Evolutionary conservation across 75 land plant genomes (phyloP).

Genomic region (Sequoiadendron giganteum): DNA sequence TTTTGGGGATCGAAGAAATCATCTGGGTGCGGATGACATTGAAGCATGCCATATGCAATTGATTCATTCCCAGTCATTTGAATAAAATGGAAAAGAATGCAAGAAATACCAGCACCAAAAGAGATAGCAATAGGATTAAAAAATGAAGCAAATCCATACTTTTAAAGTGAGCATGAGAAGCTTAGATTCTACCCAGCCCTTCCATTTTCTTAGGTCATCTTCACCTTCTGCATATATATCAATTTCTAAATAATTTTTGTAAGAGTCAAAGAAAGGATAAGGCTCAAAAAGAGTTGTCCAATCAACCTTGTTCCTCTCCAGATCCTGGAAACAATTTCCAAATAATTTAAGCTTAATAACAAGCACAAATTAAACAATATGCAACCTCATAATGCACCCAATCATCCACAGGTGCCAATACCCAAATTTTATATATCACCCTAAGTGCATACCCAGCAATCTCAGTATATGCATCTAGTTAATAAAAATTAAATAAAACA

Average conservation of each 20-base stretch:
- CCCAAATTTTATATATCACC: not conserved
- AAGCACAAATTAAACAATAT: not conserved
- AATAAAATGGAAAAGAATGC: not conserved
- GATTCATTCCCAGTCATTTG: not conserved
- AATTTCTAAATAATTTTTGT: conserved; percentile 86
- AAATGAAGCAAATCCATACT: conserved; percentile 30
- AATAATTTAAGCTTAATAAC: not conserved
- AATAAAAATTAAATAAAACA: not conserved
- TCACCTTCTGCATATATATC: conserved; percentile 77
- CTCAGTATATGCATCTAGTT: not conserved
- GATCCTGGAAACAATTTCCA: conserved; percentile 43
- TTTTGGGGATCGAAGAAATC: conserved; percentile 71
- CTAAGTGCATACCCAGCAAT: not conserved
- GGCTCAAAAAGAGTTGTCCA: conserved; percentile 79
- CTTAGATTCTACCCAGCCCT: conserved; percentile 98
- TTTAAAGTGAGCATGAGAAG: conserved; percentile 81
- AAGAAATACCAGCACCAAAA: not conserved
- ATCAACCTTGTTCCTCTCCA: conserved; percentile 59
- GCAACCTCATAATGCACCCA: not conserved
- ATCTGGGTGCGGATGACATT: conserved; percentile 89
- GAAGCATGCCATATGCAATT: conserved; percentile 75
- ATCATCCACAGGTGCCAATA: not conserved
- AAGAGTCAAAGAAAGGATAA: conserved; percentile 85
- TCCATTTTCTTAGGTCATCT: conserved; percentile 82
- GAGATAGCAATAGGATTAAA: not conserved